A percentile compares a stretch with the other conserved stretches of the same genome.
phyloP scores from a whole-genome alignment of 768 basidiomycete species.

The Lactarius vividus region DNA sequence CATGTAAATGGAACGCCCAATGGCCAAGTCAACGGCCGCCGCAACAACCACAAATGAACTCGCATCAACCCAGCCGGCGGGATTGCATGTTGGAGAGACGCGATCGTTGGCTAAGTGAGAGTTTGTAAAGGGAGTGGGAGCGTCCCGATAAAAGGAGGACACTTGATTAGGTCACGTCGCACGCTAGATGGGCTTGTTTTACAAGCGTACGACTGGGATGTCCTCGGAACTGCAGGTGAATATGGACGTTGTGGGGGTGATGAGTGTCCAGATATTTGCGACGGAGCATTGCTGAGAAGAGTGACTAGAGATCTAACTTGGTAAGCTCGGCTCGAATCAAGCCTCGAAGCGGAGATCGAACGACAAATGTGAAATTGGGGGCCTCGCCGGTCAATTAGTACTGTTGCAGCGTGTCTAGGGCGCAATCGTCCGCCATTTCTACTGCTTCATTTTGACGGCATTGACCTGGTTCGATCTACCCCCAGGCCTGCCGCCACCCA shows the following conservation, averaged over 20 bases:
- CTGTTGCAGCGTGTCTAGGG: too few relatives aligned
- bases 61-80: neutral
- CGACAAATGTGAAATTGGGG: too few relatives aligned
- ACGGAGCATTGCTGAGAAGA: neutral
- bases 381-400: too few relatives aligned
- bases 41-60: constrained; percentile 10
- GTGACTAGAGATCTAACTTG: too few relatives aligned
- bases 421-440: too few relatives aligned
- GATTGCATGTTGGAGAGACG: neutral
- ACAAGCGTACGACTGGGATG: neutral
- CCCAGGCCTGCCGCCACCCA: too few relatives aligned
- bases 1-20: constrained; percentile 11
- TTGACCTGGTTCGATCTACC: too few relatives aligned
- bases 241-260: neutral
- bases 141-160: neutral
- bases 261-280: neutral
- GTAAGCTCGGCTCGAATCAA: too few relatives aligned
- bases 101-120: neutral
- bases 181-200: neutral
- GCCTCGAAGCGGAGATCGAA: too few relatives aligned
- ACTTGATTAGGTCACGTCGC: neutral
- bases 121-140: neutral
- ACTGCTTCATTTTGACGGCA: too few relatives aligned
- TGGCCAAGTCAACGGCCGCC: constrained; percentile 1
- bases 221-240: too few relatives aligned